A percentile compares a stretch with the other conserved stretches of the same genome.
phyloP scores from a whole-genome alignment of 495 filamentous ascomycete genomes.

The Cryomyces minteri region DNA sequence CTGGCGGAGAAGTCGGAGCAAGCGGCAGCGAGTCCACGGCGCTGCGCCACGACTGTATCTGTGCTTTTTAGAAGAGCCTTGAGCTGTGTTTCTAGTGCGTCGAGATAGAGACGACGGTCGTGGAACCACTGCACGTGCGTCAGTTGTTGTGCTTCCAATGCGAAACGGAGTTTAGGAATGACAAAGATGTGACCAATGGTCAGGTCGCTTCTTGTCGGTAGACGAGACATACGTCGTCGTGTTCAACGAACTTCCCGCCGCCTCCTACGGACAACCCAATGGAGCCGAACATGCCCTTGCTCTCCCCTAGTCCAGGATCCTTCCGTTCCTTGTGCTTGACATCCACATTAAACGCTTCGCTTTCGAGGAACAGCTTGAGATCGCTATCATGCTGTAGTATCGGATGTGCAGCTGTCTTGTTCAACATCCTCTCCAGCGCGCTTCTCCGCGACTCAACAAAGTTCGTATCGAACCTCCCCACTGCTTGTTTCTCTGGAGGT shows the following conservation, averaged over 20 bases:
- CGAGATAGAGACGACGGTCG: conserved; percentile 82
- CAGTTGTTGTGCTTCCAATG: conserved; percentile 11
- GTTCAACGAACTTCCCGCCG: conserved; percentile 81
- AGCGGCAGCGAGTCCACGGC: conserved; percentile 82
- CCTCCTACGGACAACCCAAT: conserved; percentile 63
- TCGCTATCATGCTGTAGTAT: conserved; percentile 86
- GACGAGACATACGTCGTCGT: conserved; percentile 66
- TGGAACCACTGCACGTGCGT: conserved; percentile 63
- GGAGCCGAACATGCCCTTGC: conserved; percentile 78
- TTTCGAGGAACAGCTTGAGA: conserved; percentile 90
- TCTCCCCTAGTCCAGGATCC: conserved; percentile 70
- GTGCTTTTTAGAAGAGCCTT: conserved; percentile 87
- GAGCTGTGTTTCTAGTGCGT: conserved; percentile 86
- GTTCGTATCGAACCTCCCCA: conserved; percentile 88
- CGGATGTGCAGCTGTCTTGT: conserved; percentile 80
- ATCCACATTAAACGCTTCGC: conserved; percentile 85
- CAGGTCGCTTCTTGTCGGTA: neutral
- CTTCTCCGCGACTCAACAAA: conserved; percentile 86
- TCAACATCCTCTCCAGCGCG: conserved; percentile 89
- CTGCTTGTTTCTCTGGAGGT: conserved; percentile 93
- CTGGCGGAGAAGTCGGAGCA: conserved; percentile 84
- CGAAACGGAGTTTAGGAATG: neutral
- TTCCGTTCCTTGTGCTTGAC: conserved; percentile 95
- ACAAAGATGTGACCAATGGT: neutral
- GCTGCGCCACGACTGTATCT: conserved; percentile 76